These are phyloP conservation scores for Alternaria brassicicola DNA, from an alignment of 2,329 filamentous ascomycete genomes.

Conservation along the genomic window DNA sequence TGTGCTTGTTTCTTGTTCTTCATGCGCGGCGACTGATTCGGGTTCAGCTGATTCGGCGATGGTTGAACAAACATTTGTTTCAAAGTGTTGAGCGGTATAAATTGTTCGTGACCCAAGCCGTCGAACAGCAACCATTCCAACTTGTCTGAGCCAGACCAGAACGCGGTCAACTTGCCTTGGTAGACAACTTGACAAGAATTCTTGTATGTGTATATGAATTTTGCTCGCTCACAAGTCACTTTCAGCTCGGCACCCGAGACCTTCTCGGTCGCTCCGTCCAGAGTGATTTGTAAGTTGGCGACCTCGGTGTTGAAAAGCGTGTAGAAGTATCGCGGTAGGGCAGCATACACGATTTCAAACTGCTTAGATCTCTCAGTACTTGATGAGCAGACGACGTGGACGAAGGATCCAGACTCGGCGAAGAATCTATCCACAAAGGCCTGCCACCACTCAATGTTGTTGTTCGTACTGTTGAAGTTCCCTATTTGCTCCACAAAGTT, in stretches of 20 bases:
- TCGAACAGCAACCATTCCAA: conserved; percentile 86
- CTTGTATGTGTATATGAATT: conserved; percentile 87
- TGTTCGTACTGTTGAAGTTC: conserved; percentile 50
- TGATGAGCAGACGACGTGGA: conserved; percentile 67
- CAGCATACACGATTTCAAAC: conserved; percentile 83
- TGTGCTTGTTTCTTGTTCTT: conserved; percentile 58
- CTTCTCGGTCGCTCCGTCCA: conserved; percentile 70
- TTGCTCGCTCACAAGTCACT: conserved; percentile 77
- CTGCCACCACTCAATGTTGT: conserved; percentile 79
- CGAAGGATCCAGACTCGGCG: conserved; percentile 74
- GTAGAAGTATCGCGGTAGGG: conserved; percentile 85
- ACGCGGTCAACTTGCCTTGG: conserved; percentile 75
- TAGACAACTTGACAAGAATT: conserved; percentile 81
- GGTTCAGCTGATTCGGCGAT: conserved; percentile 55
- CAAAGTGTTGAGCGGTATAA: conserved; percentile 71
- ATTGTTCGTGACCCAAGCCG: conserved; percentile 79
- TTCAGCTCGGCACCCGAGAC: conserved; percentile 69
- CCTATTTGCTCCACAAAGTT: conserved; percentile 64
- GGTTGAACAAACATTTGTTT: conserved; percentile 54
- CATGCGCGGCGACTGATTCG: conserved; percentile 63
- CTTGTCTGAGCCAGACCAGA: conserved; percentile 77
- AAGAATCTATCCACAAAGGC: conserved; percentile 83
- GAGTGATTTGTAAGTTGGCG: conserved; percentile 80
- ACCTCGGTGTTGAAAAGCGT: conserved; percentile 86
- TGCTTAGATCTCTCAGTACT: conserved; percentile 71